Evolutionary conservation across 345 rosid species (phyloP).

Genomic region (Stellera chamaejasme): DNA sequence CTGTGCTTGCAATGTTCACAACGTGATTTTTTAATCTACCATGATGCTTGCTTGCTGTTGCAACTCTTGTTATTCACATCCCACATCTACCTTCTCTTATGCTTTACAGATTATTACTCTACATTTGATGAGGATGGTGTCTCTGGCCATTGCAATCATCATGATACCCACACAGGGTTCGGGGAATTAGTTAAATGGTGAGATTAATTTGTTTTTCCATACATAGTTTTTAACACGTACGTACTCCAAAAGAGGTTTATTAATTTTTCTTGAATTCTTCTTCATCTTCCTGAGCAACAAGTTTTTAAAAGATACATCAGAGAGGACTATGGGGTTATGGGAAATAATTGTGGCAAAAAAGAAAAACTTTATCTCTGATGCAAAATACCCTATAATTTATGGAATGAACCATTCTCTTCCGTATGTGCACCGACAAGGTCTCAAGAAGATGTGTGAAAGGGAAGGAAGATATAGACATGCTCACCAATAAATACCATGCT

Average conservation of each 20-base stretch:
- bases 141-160: constrained; percentile 85
- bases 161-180: constrained; percentile 52
- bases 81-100: constrained; percentile 2
- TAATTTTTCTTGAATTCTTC: neutral
- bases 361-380: too few relatives aligned
- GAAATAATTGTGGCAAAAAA: constrained; percentile 47
- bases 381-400: too few relatives aligned
- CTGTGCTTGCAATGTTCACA: constrained; percentile 61
- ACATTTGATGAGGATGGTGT: constrained; percentile 73
- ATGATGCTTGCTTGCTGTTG: neutral
- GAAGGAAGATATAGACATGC: too few relatives aligned
- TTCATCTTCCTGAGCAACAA: constrained; percentile 30
- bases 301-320: constrained; percentile 32
- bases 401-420: too few relatives aligned
- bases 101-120: constrained; percentile 37
- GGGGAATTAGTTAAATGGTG: constrained; percentile 30
- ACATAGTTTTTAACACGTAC: neutral
- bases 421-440: too few relatives aligned
- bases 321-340: constrained; percentile 58
- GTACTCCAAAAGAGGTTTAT: too few relatives aligned
- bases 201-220: neutral
- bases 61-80: neutral
- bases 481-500: too few relatives aligned
- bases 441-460: too few relatives aligned
- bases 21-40: constrained; percentile 26